Percentiles rank a stretch among this genome's conserved stretches.
Conservation (phyloP, 2,329 filamentous ascomycete species). For the Bipolaris cookei region DNA sequence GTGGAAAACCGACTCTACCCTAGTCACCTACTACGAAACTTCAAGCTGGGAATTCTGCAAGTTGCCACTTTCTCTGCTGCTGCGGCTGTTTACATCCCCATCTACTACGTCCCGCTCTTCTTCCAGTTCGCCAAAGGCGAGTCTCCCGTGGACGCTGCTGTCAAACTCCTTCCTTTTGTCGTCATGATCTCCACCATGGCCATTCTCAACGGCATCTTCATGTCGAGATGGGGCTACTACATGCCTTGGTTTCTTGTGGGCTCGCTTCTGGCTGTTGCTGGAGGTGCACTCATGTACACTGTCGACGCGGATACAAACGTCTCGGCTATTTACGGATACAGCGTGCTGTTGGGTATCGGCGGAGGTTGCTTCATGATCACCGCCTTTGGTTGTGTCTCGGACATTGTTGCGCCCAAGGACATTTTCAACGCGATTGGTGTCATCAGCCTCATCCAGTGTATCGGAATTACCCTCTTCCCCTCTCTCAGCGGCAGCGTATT, state of each 20-base stretch:
- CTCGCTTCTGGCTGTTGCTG: slow-evolving; percentile 16
- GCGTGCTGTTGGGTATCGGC: slow-evolving; percentile 28
- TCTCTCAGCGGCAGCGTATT: slow-evolving; percentile 7
- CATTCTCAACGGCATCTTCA: slow-evolving; percentile 25
- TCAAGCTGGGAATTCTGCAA: slow-evolving; percentile 1
- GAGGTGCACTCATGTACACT: slow-evolving; percentile 25
- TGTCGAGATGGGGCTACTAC: slow-evolving; percentile 28
- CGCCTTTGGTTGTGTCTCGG: slow-evolving; percentile 20
- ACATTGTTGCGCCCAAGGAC: slow-evolving; percentile 12
- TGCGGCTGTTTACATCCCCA: neutral
- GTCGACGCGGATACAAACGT: slow-evolving; percentile 12
- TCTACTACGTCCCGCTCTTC: slow-evolving; percentile 38
- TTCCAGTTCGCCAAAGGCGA: slow-evolving; percentile 38
- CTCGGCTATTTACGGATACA: slow-evolving; percentile 32
- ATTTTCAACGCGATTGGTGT: slow-evolving; percentile 21
- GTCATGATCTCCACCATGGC: slow-evolving; percentile 19
- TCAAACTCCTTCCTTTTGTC: slow-evolving; percentile 37
- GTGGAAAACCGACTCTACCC: slow-evolving; percentile 57
- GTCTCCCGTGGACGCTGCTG: slow-evolving; percentile 24
- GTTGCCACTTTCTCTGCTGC: neutral
- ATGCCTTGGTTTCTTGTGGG: slow-evolving; percentile 23
- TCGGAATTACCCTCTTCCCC: slow-evolving; percentile 16
- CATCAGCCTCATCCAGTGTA: slow-evolving; percentile 21
- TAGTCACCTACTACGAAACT: slow-evolving; percentile 50
- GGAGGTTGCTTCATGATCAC: slow-evolving; percentile 22